These are phyloP conservation scores for Chlamydomonas sp. DNA, from an alignment of 139 green algal genomes.

Conservation along the genomic window DNA sequence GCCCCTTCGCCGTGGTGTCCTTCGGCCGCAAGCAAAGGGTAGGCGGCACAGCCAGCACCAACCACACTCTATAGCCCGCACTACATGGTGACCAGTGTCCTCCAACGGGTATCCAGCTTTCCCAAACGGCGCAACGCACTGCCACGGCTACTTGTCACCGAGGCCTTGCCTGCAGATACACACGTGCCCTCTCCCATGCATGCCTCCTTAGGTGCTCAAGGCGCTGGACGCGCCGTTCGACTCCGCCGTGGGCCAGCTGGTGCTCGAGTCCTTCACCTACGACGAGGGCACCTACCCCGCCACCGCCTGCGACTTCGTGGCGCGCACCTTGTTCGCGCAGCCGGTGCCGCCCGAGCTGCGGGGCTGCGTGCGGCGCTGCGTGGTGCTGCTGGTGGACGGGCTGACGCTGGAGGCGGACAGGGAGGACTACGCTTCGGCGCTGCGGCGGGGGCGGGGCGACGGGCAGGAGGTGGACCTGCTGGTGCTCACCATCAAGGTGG, in stretches of 20 bases:
- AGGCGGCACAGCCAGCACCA: background rate
- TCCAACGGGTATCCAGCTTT: too few species aligned
- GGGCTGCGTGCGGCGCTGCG: background rate
- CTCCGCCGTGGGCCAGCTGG: slow-evolving; percentile 31
- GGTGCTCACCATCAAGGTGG: slow-evolving; percentile 52
- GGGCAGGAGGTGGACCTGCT: slow-evolving; percentile 38
- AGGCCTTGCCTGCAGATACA: background rate
- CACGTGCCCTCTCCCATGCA: too few species aligned
- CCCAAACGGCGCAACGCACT: too few species aligned
- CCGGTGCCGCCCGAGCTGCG: background rate
- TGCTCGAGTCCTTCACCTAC: slow-evolving; percentile 43
- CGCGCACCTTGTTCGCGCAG: slow-evolving; percentile 40
- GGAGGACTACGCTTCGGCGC: slow-evolving; percentile 47
- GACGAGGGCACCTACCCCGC: slow-evolving; percentile 49
- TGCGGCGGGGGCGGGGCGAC: slow-evolving; percentile 17
- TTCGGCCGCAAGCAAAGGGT: slow-evolving; percentile 48
- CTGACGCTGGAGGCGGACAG: slow-evolving; percentile 51
- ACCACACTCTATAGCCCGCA: background rate
- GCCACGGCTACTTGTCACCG: background rate
- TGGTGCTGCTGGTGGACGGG: slow-evolving; percentile 57
- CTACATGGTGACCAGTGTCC: too few species aligned
- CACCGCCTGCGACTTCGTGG: slow-evolving; percentile 45
- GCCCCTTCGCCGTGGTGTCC: slow-evolving; percentile 48
- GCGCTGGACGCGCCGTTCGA: slow-evolving; percentile 37
- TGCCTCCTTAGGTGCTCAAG: slow-evolving; percentile 44